Base-by-base conservation (phyloP, 2,329 filamentous ascomycete genomes). In the Seiridium cupressi region DNA sequence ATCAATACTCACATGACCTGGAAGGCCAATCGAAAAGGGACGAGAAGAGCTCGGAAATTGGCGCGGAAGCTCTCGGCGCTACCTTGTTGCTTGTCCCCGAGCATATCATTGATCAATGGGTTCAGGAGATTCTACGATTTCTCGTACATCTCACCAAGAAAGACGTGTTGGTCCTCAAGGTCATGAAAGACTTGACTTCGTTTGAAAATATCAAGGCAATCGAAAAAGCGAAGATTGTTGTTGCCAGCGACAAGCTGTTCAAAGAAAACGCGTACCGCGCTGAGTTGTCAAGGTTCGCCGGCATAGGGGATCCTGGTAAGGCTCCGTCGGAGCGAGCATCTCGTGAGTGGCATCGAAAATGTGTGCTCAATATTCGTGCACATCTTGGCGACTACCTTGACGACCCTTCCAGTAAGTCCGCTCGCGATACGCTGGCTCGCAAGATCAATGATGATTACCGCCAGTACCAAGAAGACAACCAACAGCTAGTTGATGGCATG, bases 101-200 rank as follows among this genome's bases (percentile, higher is more conserved):
- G 2, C 76, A 79, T 60, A 71, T 81, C 32, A 71, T 76, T 1
- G 48, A 62, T 0, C 78, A 81, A 59, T 81, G 78, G 78, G 59
- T 55, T 3, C 44, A 55, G 0, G 76, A 80, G 61, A 67, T 70
- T 1, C 10, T 18, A 0, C 68, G 65, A 6, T 80, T 80, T 60
- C 65, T 77, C 8, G 63, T 8, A 66, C n/a, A 34, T 7, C 32
- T 48, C 44, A 13, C 10, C 34, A 18, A 31, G n/a, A 11, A 49
- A 11, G 47, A 49, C 32, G 13, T 49, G 2, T 1, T 49, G n/a
- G 49, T 36, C 38, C 49, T 53, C 49, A 35, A 36, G 38, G 11
- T 11, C 32, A 8, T 36, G 5, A 53, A 13, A 36, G 35, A 53
- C 38, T 18, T 53, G 35, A 26, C 31, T 2, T 49, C 18, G 6